These are phyloP conservation scores for Myriosclerotinia duriaeana DNA, from an alignment of 2,329 filamentous ascomycete genomes.

Conservation along the genomic window DNA sequence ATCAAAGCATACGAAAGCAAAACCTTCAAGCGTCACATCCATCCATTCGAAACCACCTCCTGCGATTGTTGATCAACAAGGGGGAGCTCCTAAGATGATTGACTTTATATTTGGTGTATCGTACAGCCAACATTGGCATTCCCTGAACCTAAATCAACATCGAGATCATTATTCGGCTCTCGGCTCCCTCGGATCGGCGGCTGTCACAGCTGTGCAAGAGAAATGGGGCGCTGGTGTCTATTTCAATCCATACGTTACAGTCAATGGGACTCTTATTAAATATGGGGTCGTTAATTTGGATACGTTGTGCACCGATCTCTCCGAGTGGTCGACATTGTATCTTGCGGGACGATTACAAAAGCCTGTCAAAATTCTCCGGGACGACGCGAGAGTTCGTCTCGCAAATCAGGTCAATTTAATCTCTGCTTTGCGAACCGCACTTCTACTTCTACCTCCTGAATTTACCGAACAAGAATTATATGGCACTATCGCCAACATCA, in stretches of 20 bases:
- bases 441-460: conserved; percentile 76
- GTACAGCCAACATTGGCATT: conserved; percentile 95
- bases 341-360: conserved; percentile 96
- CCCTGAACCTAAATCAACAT: conserved; percentile 83
- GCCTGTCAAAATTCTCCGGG: conserved; percentile 93
- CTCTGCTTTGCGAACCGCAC: conserved; percentile 83
- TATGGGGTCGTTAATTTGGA: conserved; percentile 96
- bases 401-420: conserved; percentile 96
- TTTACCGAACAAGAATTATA: conserved; percentile 91
- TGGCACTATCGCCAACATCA: conserved; percentile 85
- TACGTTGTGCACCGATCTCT: conserved; percentile 82
- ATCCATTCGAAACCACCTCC: conserved; percentile 80
- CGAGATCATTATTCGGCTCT: conserved; percentile 89
- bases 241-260: conserved; percentile 92
- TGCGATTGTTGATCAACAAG: conserved; percentile 80
- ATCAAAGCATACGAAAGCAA: conserved; percentile 49
- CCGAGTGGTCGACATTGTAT: conserved; percentile 91
- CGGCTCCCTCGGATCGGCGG: conserved; percentile 77
- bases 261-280: conserved; percentile 95
- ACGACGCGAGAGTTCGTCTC: conserved; percentile 86
- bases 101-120: conserved; percentile 97
- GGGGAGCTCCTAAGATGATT: conserved; percentile 90
- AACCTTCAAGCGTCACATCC: conserved; percentile 54
- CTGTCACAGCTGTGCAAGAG: conserved; percentile 84
- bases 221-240: conserved; percentile 90